Conservation (phyloP, 441 rosid species). For the Melastoma candidum region DNA sequence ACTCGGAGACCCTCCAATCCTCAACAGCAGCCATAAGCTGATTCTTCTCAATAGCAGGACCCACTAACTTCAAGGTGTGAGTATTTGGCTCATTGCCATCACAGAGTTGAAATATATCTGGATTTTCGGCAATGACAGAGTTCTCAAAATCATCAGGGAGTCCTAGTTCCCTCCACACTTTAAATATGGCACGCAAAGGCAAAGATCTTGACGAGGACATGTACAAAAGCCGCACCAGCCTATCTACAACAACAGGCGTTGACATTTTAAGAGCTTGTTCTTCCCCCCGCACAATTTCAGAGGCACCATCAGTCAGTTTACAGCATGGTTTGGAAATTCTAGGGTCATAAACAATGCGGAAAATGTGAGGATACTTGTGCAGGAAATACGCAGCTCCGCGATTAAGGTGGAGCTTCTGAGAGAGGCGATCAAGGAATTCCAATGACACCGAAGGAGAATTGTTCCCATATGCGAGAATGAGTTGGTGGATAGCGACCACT, state of each 20-base stretch:
- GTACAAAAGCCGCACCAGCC: slow-evolving; percentile 48
- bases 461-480: slow-evolving; percentile 50
- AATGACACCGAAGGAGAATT: slow-evolving; percentile 53
- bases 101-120: slow-evolving; percentile 39
- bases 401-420: slow-evolving; percentile 78
- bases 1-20: slow-evolving; percentile 66
- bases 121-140: slow-evolving; percentile 50
- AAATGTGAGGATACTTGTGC: slow-evolving; percentile 63
- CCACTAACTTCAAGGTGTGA: slow-evolving; percentile 48
- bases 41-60: slow-evolving; percentile 22
- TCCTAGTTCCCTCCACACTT: slow-evolving; percentile 89
- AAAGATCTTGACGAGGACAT: slow-evolving; percentile 61
- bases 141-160: slow-evolving; percentile 92
- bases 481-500: slow-evolving; percentile 68
- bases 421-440: slow-evolving; percentile 63
- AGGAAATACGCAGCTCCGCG: slow-evolving; percentile 69
- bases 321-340: slow-evolving; percentile 24
- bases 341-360: slow-evolving; percentile 53
- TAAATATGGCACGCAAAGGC: slow-evolving; percentile 76
- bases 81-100: slow-evolving; percentile 61
- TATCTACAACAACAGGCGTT: slow-evolving; percentile 43
- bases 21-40: slow-evolving; percentile 46
- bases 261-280: slow-evolving; percentile 37
- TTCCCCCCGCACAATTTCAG: slow-evolving; percentile 37
- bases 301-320: too few species aligned